A percentile compares a stretch with the other conserved stretches of the same genome.
phyloP scores from a whole-genome alignment of 2,329 filamentous ascomycete genomes.

The Fusarium pilosicola region DNA sequence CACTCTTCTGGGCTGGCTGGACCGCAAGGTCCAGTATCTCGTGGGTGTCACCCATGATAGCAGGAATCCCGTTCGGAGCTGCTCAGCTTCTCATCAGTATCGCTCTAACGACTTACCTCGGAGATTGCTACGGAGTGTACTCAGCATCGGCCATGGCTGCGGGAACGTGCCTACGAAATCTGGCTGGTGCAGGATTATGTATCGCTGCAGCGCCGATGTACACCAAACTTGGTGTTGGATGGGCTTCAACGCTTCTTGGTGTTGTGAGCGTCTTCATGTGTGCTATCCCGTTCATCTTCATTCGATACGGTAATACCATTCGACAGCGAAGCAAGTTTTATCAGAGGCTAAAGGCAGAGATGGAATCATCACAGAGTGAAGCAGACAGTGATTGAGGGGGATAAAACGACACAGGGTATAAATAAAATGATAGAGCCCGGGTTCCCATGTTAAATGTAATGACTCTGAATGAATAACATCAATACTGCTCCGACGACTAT shows the following conservation, averaged over 20 bases:
- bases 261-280: constrained; percentile 5
- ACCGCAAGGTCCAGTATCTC: constrained; percentile 8
- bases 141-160: constrained; percentile 12
- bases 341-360: constrained; percentile 8
- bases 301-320: constrained; percentile 2
- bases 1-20: constrained; percentile 38
- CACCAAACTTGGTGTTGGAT: not conserved
- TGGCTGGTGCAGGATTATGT: constrained; percentile 2
- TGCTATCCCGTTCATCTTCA: constrained; percentile 13
- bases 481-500: not conserved
- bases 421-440: not conserved
- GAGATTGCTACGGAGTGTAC: constrained; percentile 5
- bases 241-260: constrained; percentile 10
- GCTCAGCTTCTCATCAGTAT: constrained; percentile 8
- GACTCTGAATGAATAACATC: rapidly evolving
- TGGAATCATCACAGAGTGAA: not conserved
- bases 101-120: constrained; percentile 5
- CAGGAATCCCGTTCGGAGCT: constrained; percentile 5
- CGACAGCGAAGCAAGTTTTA: constrained; percentile 11
- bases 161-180: constrained; percentile 4
- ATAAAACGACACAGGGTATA: too few species aligned
- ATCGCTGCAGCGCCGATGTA: constrained; percentile 18
- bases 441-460: not conserved
- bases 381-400: not conserved
- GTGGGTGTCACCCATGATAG: constrained; percentile 8